phyloP scores from a whole-genome alignment of 768 basidiomycete species.

The Leucogyrophana mollusca region DNA sequence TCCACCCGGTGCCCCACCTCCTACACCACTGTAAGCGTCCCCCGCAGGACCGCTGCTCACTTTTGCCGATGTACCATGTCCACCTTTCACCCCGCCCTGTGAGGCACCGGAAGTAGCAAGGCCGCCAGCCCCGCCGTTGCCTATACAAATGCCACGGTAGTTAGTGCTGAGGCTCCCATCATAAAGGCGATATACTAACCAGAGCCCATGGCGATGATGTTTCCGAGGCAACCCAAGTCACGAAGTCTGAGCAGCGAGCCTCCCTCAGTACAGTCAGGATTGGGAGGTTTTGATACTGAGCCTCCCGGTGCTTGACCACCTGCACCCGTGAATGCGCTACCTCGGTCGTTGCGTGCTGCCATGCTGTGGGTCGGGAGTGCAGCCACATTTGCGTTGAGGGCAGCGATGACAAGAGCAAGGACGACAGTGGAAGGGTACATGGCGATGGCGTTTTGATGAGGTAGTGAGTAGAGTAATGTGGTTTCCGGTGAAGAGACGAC shows the following conservation, averaged over 20 bases:
- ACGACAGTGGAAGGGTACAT: slow-evolving; percentile 26
- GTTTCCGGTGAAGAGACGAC: slow-evolving; percentile 9
- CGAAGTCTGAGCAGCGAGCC: background rate
- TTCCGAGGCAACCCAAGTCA: background rate
- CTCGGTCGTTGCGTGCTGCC: slow-evolving; percentile 11
- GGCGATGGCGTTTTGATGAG: slow-evolving; percentile 1
- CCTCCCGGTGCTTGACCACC: slow-evolving; percentile 38
- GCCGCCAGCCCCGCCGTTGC: slow-evolving; percentile 10
- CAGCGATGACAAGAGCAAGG: slow-evolving; percentile 19
- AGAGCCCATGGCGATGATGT: slow-evolving; percentile 7
- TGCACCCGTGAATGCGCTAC: slow-evolving; percentile 11
- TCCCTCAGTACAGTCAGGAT: too few species aligned
- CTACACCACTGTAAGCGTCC: slow-evolving; percentile 8
- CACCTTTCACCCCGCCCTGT: background rate
- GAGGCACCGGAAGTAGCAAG: slow-evolving; percentile 5
- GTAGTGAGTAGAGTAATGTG: background rate
- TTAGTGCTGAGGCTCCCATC: slow-evolving; percentile 1
- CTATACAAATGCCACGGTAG: slow-evolving; percentile 1
- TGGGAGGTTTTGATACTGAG: slow-evolving; percentile 12
- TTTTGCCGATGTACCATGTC: background rate
- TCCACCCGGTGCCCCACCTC: slow-evolving; percentile 8
- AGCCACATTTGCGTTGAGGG: slow-evolving; percentile 20
- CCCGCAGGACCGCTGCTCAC: slow-evolving; percentile 1
- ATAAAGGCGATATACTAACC: slow-evolving; percentile 6
- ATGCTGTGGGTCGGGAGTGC: slow-evolving; percentile 26